Evolutionary conservation across 163 green algal genomes (phyloP).

Genomic region (Chloromonas sp.): DNA sequence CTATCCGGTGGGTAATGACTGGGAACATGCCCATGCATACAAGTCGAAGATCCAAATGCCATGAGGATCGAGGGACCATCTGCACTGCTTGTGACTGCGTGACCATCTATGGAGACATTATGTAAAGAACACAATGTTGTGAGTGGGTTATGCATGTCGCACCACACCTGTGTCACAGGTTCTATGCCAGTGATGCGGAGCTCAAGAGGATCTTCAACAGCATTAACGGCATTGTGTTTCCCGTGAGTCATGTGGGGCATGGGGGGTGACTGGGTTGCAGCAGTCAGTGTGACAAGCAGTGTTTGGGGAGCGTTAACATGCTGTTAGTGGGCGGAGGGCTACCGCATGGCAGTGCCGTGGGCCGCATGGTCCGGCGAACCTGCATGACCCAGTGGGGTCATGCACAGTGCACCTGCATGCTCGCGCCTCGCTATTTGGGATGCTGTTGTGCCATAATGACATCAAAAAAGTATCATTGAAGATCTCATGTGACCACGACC

Average conservation of each 20-base stretch:
- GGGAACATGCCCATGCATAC: not conserved
- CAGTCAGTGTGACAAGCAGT: not conserved
- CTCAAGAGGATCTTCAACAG: conserved; percentile 65
- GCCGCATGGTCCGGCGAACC: not conserved
- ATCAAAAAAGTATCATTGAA: too few relatives aligned
- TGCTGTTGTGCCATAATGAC: too few relatives aligned
- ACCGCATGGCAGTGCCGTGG: not conserved
- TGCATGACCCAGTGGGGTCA: not conserved
- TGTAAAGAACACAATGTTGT: not conserved
- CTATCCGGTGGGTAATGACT: conserved; percentile 32
- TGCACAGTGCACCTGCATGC: too few relatives aligned
- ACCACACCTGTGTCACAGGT: conserved; percentile 19
- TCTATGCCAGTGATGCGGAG: conserved; percentile 63
- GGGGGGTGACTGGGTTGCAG: not conserved
- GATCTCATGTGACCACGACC: too few relatives aligned
- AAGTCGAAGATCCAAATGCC: not conserved
- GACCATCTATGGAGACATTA: not conserved
- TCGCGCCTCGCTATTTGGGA: too few relatives aligned
- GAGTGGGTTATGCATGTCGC: not conserved
- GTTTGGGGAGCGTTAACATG: not conserved
- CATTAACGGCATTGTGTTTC: conserved; percentile 71
- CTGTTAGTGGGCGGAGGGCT: not conserved
- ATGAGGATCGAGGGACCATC: not conserved
- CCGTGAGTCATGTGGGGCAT: conserved; percentile 27
- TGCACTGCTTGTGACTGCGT: not conserved